Base-by-base conservation (phyloP, 345 rosid species). In the Durio zibethinus region DNA sequence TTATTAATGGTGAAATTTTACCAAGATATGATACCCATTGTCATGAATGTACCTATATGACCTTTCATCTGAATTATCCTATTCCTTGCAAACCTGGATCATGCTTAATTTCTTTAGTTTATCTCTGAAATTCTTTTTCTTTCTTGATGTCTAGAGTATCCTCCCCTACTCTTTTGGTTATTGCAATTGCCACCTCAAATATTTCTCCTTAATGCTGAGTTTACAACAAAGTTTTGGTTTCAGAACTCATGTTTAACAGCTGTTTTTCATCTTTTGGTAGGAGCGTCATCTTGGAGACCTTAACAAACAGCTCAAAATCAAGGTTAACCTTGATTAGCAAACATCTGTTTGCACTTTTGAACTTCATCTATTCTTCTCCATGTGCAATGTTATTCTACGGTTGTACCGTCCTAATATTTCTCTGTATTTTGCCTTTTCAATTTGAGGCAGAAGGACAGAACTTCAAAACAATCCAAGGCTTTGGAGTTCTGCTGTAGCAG, bases 281-380 rank as follows among this genome's bases (percentile, higher is more conserved):
- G 98, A 93, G 80, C 90, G 97, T 76, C 92, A 89, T 67, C 93
- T 93, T 16, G 94, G 98, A 82, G 94, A 93, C 82, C 78, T 93
- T 25, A 93, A 93, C 92, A 93, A 89, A 86, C 93, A 91, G 77
- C 92, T 93, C 48, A 88, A 85, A 87, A 76, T 82, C 48, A 91
- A 91, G 97, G 98, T 91, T 9, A 45, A 33, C n/a, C n/a, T 10
- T 64, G 38, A 59, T 43, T 4, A 47, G 1, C 12, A 61, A n/a
- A 5, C 72, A 25, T 68, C 36, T 4, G 20, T 66, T 66, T 61
- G 52, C 9, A 43, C 40, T 20, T 18, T 20, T 18, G 7, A 69
- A 7, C 40, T 47, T 15, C 73, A 45, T 64, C 7, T 35, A 47
- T 25, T 45, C 4, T 25, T 45, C 4, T 43, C 33, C 9, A 43